Conservation (phyloP, 345 rosid species). For the Sonneratia caseolaris region DNA sequence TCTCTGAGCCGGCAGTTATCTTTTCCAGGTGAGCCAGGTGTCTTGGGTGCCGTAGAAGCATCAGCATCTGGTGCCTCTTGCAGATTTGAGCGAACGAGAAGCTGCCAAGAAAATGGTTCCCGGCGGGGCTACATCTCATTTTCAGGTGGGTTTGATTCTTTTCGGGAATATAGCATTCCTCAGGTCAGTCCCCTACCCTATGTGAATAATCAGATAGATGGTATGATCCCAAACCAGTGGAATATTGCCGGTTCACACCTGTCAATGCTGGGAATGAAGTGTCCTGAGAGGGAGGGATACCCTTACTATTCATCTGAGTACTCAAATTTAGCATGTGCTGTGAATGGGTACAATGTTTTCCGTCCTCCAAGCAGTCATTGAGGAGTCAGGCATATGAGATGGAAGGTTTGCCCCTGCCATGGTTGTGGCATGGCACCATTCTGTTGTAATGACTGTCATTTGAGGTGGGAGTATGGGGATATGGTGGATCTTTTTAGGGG, state of each 20-base stretch:
- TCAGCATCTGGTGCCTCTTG: constrained; percentile 28
- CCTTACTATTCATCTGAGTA: constrained; percentile 37
- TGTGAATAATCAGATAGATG: constrained; percentile 51
- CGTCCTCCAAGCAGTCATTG: constrained; percentile 77
- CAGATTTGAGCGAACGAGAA: constrained; percentile 47
- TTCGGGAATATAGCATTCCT: constrained; percentile 35
- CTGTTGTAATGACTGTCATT: neutral
- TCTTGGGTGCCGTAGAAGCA: constrained; percentile 26
- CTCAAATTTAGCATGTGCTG: constrained; percentile 44
- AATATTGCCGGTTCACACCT: constrained; percentile 48
- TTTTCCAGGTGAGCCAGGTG: constrained; percentile 40
- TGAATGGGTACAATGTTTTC: constrained; percentile 51
- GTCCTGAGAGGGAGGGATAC: constrained; percentile 36
- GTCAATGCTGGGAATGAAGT: constrained; percentile 47
- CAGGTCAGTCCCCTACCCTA: constrained; percentile 34
- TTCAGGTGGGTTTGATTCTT: constrained; percentile 27
- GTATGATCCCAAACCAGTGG: constrained; percentile 48
- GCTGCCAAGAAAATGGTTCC: constrained; percentile 44
- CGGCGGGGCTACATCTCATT: constrained; percentile 35
- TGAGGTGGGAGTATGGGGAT: neutral
- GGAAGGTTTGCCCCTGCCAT: neutral
- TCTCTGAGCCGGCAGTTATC: constrained; percentile 39
- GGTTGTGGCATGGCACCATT: constrained; percentile 15
- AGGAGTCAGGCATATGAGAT: constrained; percentile 7
- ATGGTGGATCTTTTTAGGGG: neutral